Evolutionary conservation across 306 rosid species (phyloP), one percentile per base, ranked within the genome.

Genomic region (Pachyrhizus erosus): DNA sequence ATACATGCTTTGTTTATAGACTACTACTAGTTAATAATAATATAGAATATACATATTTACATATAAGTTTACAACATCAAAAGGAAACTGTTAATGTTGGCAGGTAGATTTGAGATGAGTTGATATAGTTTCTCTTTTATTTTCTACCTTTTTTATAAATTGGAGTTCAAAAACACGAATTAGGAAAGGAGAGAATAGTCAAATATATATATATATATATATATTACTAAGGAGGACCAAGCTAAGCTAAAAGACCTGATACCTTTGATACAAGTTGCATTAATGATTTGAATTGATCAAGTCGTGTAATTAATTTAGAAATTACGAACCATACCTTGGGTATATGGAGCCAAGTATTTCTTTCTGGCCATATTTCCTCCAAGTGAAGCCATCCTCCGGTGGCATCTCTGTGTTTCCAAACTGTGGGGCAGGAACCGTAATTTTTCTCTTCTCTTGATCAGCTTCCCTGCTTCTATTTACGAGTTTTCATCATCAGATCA

Each of bases 281-380:
- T 39, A 17, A 65, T 54, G 37, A 13, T 26, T 66, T 33, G 13
- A 34, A 18, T 31, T 51, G 27, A 26, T 42, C 5, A 57, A 51
- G 73, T 40, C 1, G 37, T 15, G 9, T 34, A 27, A 73, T 20
- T 29, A 1, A 62, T 76, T 57, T 1, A 60, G 1, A 13, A 54
- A 8, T 9, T 2, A 75, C 27, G 2, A 46, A 29, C 4, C 39
- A 67, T 83, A 93, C 97, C 97, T 92, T 18, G 94, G 97, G 66
- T 79, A 86, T 40, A 12, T 87, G 70, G 86, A 84, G 64, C 93
- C 93, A 70, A 92, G 84, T 17, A 94, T 94, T 84, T 92, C 97
- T 79, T 94, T 92, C 80, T 94, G 95, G 51, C 98, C 98, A 64
- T 94, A 94, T 78, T 94, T 94, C 33, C 97, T 82, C 97, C 97